phyloP scores from a whole-genome alignment of 2,329 filamentous ascomycete species.

The Chalaropsis thielavioides region DNA sequence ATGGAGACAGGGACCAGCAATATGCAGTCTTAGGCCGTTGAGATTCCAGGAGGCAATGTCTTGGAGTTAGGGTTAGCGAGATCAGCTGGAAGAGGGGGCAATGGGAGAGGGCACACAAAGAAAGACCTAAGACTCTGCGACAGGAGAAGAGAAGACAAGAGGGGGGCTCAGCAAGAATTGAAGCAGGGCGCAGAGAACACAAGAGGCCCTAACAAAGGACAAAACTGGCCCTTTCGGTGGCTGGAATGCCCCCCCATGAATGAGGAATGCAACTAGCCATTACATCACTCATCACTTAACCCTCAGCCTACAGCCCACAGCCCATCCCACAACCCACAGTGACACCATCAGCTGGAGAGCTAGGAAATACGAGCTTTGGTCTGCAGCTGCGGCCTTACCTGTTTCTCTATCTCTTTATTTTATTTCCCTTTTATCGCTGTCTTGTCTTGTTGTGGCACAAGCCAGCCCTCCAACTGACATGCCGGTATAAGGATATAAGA shows the following conservation, averaged over 20 bases:
- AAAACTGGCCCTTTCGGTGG: too few species aligned
- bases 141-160: background rate
- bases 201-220: background rate
- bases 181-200: background rate
- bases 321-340: background rate
- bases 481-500: constrained; percentile 8
- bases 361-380: constrained; percentile 7
- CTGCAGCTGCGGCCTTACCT: background rate
- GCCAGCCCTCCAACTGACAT: background rate
- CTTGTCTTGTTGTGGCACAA: background rate
- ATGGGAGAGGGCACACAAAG: background rate
- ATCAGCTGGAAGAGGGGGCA: background rate
- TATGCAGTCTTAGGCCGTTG: background rate
- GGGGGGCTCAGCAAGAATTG: too few species aligned
- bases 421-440: background rate
- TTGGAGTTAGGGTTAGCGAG: background rate
- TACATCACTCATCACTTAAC: background rate
- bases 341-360: background rate
- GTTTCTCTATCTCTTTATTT: background rate
- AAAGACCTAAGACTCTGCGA: background rate
- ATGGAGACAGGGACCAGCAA: background rate
- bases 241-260: background rate
- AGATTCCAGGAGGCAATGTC: background rate
- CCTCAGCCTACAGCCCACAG: background rate
- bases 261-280: background rate